Evolutionary conservation across 192 early-diverging fungal genomes (phyloP), one percentile per base, ranked within the genome.

Genomic region (Glomus cerebriforme): DNA sequence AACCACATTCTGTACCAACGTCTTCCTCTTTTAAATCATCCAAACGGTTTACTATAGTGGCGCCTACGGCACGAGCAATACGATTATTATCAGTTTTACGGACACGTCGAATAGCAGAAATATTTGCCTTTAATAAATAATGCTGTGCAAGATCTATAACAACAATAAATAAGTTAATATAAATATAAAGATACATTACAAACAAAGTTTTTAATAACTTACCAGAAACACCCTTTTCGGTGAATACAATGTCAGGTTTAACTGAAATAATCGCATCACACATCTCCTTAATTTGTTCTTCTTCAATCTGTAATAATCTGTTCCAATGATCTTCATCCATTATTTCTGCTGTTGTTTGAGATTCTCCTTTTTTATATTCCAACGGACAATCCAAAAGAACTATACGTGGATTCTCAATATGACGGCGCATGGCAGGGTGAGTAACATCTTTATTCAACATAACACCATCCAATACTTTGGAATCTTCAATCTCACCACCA

Each of bases 351-450:
- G 97, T 95, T 35, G 98, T 99, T 87, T 99, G 98, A 58, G 96
- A 98, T 86, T 98, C 98, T 74, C 98, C 98, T 92, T 99, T 99
- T 88, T 99, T 99, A 93, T 99, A 99, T 85, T 99, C 98, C 64
- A 99, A 90, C 34, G 97, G 97, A 86, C 98, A 99, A 90, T 99
- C 98, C 67, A 99, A 88, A 59, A 99, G 87, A 17, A 99, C 89
- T 75, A 99, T 91, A 68, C 97, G 92, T 26, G 98, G 98, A 83
- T 99, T 98, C 83, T 96, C 94, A 75, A 99, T 98, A 66, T 86
- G 86, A 69, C 98, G 92, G 80, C 97, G 93, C 95, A 95, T 95
- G 86, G 96, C 97, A 79, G 98, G 95, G 85, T 99, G 98, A 32
- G 97, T 98, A 22, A 99, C 96, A 87, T 99, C 98, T 91, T 99